These are phyloP conservation scores for Hyphopichia fennica DNA, from an alignment of 1,139 yeast species.

Conservation along the genomic window DNA sequence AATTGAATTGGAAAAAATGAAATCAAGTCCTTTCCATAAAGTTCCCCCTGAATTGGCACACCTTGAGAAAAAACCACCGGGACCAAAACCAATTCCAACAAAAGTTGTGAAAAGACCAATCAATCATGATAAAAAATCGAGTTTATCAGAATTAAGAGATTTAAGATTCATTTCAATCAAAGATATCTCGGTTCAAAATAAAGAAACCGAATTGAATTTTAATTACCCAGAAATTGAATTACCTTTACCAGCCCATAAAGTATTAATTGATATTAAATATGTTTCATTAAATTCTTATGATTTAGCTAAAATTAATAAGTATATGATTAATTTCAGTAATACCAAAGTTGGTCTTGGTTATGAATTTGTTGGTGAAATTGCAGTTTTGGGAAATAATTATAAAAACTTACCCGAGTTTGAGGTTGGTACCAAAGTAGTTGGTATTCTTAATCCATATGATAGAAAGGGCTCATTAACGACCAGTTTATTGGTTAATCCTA, in stretches of 20 bases:
- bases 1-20: constrained; percentile 24
- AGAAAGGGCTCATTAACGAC: constrained; percentile 41
- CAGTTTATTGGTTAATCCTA: constrained; percentile 34
- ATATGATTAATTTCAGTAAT: constrained; percentile 37
- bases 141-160: constrained; percentile 19
- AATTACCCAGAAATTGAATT: constrained; percentile 39
- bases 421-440: constrained; percentile 40
- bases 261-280: constrained; percentile 40
- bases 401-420: constrained; percentile 17
- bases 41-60: constrained; percentile 48
- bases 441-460: constrained; percentile 32
- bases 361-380: constrained; percentile 39
- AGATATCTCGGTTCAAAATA: constrained; percentile 43
- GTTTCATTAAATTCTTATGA: constrained; percentile 42
- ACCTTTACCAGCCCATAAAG: constrained; percentile 31
- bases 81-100: constrained; percentile 22
- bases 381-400: constrained; percentile 31
- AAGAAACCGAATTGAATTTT: constrained; percentile 44
- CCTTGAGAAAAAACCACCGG: constrained; percentile 25
- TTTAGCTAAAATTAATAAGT: constrained; percentile 37
- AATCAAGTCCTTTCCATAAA: constrained; percentile 38
- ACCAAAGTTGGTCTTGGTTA: constrained; percentile 44
- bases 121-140: constrained; percentile 5
- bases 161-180: constrained; percentile 38
- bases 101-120: constrained; percentile 6